phyloP scores from a whole-genome alignment of 176 grass and related monocot species.

The Oryza meridionalis region DNA sequence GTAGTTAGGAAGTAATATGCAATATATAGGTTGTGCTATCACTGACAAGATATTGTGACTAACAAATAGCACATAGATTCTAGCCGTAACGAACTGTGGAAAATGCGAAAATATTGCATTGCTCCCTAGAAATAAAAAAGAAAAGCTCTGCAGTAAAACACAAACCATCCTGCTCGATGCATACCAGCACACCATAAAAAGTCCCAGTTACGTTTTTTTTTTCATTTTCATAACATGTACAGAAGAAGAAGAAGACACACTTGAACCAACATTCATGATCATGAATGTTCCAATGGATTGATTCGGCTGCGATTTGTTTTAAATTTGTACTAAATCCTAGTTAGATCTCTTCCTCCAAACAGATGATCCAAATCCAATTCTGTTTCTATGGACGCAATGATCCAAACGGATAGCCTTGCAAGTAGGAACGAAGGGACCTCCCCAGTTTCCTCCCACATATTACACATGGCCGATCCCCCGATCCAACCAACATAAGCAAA shows the following conservation, averaged over 20 bases:
- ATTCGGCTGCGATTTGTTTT: background rate
- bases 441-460: background rate
- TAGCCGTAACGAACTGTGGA: background rate
- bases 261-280: background rate
- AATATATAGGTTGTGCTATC: background rate
- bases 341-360: background rate
- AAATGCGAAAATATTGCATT: background rate
- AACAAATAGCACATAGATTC: slow-evolving; percentile 5
- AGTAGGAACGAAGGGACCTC: background rate
- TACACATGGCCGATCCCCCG: background rate
- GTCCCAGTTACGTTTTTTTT: background rate
- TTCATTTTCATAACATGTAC: background rate
- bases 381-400: background rate
- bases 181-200: background rate
- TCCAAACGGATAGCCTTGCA: background rate
- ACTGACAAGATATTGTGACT: background rate
- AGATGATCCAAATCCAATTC: background rate
- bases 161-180: background rate
- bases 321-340: background rate
- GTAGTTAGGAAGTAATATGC: background rate
- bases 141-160: background rate
- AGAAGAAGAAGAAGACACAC: background rate
- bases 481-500: background rate
- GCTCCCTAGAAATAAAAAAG: background rate
- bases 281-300: background rate